Conservation (phyloP, 345 rosid species). For the Rhodamnia argentea region DNA sequence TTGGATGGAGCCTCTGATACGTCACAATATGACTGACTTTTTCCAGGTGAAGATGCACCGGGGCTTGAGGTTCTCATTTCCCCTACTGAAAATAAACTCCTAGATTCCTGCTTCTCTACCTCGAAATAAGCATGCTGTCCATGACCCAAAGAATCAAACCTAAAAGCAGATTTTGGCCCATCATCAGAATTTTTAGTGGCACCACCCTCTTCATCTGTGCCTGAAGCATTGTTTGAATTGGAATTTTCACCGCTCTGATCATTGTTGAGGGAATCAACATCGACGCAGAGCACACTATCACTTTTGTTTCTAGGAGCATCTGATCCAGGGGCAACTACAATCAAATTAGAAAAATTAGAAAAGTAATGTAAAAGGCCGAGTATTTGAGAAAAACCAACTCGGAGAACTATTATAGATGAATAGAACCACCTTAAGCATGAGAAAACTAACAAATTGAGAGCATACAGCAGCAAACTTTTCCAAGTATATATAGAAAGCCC, state of each 20-base stretch:
- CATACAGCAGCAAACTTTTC: background rate
- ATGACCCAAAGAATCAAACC: slow-evolving; percentile 15
- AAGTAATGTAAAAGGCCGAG: background rate
- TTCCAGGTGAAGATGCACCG: slow-evolving; percentile 26
- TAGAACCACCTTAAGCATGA: background rate
- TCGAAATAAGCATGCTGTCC: slow-evolving; percentile 11
- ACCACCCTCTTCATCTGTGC: slow-evolving; percentile 6
- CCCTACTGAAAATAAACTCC: slow-evolving; percentile 17
- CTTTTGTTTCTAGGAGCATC: slow-evolving; percentile 12
- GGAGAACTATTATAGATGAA: background rate
- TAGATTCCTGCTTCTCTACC: slow-evolving; percentile 15
- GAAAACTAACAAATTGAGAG: background rate
- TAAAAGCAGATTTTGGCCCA: slow-evolving; percentile 6
- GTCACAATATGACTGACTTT: slow-evolving; percentile 20
- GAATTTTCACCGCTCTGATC: slow-evolving; percentile 22
- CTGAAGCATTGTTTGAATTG: background rate
- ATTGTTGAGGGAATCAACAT: slow-evolving; percentile 25
- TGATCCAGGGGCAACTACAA: slow-evolving; percentile 32
- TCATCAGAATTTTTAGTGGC: slow-evolving; percentile 15
- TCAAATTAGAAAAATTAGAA: background rate
- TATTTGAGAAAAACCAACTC: background rate
- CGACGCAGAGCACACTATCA: slow-evolving; percentile 17
- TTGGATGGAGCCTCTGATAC: slow-evolving; percentile 32
- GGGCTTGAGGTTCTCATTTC: slow-evolving; percentile 22
- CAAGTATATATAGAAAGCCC: background rate